A percentile compares a stretch with the other conserved stretches of the same genome.
phyloP scores from a whole-genome alignment of 768 basidiomycete species.

The Pulveroboletus sp. region DNA sequence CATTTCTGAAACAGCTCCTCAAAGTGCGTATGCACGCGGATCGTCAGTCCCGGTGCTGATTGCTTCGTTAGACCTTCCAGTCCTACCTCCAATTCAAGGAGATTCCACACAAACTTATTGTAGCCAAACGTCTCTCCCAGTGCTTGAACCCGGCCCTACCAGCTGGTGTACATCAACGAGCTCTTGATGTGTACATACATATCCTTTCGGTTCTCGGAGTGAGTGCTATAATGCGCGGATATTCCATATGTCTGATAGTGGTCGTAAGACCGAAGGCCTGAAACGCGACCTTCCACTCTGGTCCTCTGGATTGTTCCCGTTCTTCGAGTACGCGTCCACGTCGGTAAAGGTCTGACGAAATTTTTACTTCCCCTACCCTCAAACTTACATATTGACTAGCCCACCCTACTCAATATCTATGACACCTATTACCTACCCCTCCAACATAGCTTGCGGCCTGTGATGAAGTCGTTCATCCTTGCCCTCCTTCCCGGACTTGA shows the following conservation, averaged over 20 bases:
- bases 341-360: constrained; percentile 73
- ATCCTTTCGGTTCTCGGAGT: constrained; percentile 91
- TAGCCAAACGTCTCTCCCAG: constrained; percentile 92
- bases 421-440: constrained; percentile 90
- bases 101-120: constrained; percentile 90
- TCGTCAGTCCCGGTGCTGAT: not conserved
- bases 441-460: constrained; percentile 72
- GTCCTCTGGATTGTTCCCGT: constrained; percentile 95
- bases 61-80: constrained; percentile 73
- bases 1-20: constrained; percentile 89
- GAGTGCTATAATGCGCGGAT: constrained; percentile 29
- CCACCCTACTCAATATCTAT: constrained; percentile 85
- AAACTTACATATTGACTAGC: constrained; percentile 40
- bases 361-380: constrained; percentile 5
- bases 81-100: constrained; percentile 92
- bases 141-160: constrained; percentile 98
- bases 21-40: constrained; percentile 51
- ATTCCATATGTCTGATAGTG: constrained; percentile 6
- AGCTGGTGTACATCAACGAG: constrained; percentile 93
- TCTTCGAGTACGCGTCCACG: constrained; percentile 99
- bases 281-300: constrained; percentile 84
- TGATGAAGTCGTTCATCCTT: constrained; percentile 92
- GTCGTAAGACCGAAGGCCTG: constrained; percentile 73
- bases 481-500: constrained; percentile 93
- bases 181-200: constrained; percentile 91